Conservation (phyloP, 257 asterid genomes). For the Fraxinus pennsylvanica region DNA sequence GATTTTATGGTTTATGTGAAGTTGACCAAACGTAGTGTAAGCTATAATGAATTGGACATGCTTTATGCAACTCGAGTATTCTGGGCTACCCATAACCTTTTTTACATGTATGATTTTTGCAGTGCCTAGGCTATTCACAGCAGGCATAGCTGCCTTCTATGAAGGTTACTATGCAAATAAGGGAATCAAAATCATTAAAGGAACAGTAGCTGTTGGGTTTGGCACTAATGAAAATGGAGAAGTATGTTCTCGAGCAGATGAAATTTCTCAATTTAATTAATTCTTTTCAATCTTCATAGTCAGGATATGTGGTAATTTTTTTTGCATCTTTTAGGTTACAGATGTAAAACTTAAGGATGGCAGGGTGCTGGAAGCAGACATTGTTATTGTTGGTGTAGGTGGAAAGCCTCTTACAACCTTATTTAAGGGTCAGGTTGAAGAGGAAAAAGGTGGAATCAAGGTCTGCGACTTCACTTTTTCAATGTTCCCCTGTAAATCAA, state of each 20-base stretch:
- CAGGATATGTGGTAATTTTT: constrained; percentile 13
- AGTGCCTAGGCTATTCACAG: constrained; percentile 97
- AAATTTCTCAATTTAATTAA: constrained; percentile 9
- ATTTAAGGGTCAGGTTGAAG: constrained; percentile 58
- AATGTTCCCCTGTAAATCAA: neutral
- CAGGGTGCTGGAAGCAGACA: constrained; percentile 84
- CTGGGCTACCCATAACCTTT: constrained; percentile 17
- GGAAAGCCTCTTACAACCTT: constrained; percentile 69
- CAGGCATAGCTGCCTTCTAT: constrained; percentile 87
- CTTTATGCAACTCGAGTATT: neutral
- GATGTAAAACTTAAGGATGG: constrained; percentile 91
- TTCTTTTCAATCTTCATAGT: constrained; percentile 9
- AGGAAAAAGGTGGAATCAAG: constrained; percentile 95
- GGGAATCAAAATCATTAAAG: constrained; percentile 85
- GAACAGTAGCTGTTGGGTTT: constrained; percentile 92
- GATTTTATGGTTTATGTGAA: constrained; percentile 6
- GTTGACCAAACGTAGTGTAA: neutral
- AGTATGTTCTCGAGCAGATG: constrained; percentile 37
- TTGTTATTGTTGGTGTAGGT: constrained; percentile 96
- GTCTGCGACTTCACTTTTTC: constrained; percentile 38
- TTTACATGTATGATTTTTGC: constrained; percentile 26
- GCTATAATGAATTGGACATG: neutral
- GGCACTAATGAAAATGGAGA: constrained; percentile 69
- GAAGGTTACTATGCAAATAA: constrained; percentile 80
- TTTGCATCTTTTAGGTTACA: constrained; percentile 58